Evolutionary conservation across 805 yeast genomes (phyloP).

Genomic region (Wickerhamiella nectarea): DNA sequence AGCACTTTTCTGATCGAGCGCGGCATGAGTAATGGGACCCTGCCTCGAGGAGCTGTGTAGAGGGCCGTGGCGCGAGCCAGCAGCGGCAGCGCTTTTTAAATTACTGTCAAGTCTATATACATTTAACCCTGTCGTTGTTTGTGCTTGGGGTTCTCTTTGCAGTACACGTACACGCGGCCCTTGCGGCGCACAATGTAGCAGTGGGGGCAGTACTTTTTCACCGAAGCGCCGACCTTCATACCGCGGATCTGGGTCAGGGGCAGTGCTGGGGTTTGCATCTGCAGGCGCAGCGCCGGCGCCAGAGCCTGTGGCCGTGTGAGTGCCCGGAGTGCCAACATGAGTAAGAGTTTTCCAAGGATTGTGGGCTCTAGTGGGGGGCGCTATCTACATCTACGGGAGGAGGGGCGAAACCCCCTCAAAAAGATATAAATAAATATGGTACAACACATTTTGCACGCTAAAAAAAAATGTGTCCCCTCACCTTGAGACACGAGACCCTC

Average conservation of each 20-base stretch:
- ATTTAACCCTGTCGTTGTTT: slow-evolving; percentile 64
- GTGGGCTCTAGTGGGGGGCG: not conserved
- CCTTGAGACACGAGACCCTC: not conserved
- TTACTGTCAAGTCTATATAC: slow-evolving; percentile 2
- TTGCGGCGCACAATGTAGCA: slow-evolving; percentile 89
- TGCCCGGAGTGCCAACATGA: slow-evolving; percentile 7
- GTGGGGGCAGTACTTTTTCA: slow-evolving; percentile 83
- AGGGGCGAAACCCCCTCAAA: no score
- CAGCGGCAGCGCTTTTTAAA: slow-evolving; percentile 6
- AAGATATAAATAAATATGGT: no score
- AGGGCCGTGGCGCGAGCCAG: no score
- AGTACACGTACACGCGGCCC: slow-evolving; percentile 84
- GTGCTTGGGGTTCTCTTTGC: slow-evolving; percentile 86
- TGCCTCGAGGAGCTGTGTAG: no score
- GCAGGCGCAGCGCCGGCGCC: slow-evolving; percentile 4
- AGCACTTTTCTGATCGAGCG: slow-evolving; percentile 18
- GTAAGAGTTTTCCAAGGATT: not conserved
- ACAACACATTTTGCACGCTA: not conserved
- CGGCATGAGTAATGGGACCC: slow-evolving; percentile 19
- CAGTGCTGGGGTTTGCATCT: slow-evolving; percentile 1
- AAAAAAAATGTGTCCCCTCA: not conserved
- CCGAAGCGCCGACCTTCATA: slow-evolving; percentile 84
- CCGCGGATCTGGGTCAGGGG: slow-evolving; percentile 36
- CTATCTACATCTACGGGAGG: no score
- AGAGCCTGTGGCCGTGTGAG: slow-evolving; percentile 1